A percentile compares a stretch with the other conserved stretches of the same genome.
These are phyloP conservation scores for Picocystis sp. DNA, from an alignment of 163 green algal genomes.

Conservation along the genomic window DNA sequence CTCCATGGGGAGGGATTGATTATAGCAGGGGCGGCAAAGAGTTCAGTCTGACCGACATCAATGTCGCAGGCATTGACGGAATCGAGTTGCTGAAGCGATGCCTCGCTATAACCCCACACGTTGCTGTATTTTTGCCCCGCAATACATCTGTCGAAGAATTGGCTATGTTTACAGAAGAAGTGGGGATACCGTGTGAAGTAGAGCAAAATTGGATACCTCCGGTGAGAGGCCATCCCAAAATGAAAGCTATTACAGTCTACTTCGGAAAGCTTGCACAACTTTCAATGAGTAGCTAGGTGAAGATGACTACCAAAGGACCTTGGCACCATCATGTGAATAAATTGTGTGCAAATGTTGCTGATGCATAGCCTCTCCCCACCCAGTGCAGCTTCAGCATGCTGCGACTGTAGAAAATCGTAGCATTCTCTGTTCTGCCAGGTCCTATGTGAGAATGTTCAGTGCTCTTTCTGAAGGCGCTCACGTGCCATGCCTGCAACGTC, in stretches of 20 bases:
- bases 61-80: background rate
- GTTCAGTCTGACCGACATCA: too few relatives aligned
- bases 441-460: too few relatives aligned
- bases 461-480: background rate
- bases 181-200: too few relatives aligned
- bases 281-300: background rate
- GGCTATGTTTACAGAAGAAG: conserved; percentile 4
- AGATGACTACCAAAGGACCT: background rate
- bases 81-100: conserved; percentile 12
- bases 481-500: conserved; percentile 4
- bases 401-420: too few relatives aligned
- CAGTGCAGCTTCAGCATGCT: too few relatives aligned
- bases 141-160: conserved; percentile 18
- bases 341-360: too few relatives aligned
- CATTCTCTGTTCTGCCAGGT: too few relatives aligned
- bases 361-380: background rate
- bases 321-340: too few relatives aligned
- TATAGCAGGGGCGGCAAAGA: conserved; percentile 22
- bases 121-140: conserved; percentile 18
- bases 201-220: too few relatives aligned
- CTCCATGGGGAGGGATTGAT: conserved; percentile 61
- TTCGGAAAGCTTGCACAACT: conserved; percentile 7
- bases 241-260: conserved; percentile 17
- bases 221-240: background rate
- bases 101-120: conserved; percentile 3